Base-by-base conservation (phyloP, 441 rosid species). In the Pelargonium citronellum region DNA sequence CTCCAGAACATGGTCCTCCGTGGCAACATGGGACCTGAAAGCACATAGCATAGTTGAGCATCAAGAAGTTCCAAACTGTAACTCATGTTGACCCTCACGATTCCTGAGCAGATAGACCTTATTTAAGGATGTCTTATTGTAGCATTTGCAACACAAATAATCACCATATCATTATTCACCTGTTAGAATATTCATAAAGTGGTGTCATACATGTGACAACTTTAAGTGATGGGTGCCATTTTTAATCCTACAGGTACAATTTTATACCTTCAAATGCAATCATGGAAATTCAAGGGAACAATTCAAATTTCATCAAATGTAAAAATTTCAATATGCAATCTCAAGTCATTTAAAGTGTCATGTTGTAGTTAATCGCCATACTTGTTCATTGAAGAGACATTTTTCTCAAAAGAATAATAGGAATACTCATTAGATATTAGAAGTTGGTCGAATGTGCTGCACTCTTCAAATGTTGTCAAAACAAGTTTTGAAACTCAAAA, bases 1-100 rank as follows among this genome's bases (percentile, higher is more conserved):
- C 81, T 90, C 92, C 66, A 83, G 80, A 69, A 95, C 99, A 67
- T 95, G 91, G 51, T 85, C 82, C 83, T 87, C 95, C n/a, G 91
- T 89, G 43, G 99, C 99, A 55, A 89, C 83, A 60, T 90, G 91
- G 67, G 96, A 91, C 87, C 99, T 91, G 69, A 49, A 47, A 61
- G 67, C 37, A 75, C 16, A 71, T 61, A 12, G 7, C 37, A 73
- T 34, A 49, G 1, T 22, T 22, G 24, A 22, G 24, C 24, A 11
- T 0, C 13, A 47, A 47, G 11, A 47, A 47, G 13, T 10, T 47
- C 4, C 55, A 47, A 12, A 47, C 13, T 4, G 15, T 47, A 47
- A 12, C 15, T 3, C 55, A 46, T 47, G 16, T 47, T 47, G 15
- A 44, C 49, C 49, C 11, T 3, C 55, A 12, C 11, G 13, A 4